Evolutionary conservation across 1,284 basidiomycete species (phyloP).

Genomic region (Mycena citricolor): DNA sequence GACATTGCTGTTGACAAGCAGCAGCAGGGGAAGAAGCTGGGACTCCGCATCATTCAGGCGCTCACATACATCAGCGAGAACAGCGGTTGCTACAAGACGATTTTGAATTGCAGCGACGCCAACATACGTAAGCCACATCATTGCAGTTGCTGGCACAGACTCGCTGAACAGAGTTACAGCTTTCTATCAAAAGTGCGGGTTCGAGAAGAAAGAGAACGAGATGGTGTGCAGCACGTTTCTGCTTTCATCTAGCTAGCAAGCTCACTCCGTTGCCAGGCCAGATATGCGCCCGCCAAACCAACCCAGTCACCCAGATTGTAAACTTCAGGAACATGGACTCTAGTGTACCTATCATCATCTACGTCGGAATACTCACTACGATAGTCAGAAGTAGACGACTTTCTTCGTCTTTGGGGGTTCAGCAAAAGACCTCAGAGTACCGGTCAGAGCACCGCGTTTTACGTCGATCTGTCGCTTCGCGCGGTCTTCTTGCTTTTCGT

Average conservation of each 20-base stretch:
- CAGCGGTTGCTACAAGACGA: constrained; percentile 91
- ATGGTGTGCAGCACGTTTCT: constrained; percentile 57
- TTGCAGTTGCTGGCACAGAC: constrained; percentile 6
- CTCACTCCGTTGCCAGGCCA: constrained; percentile 39
- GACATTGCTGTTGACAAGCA: constrained; percentile 91
- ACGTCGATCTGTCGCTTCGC: constrained; percentile 42
- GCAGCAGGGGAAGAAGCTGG: constrained; percentile 89
- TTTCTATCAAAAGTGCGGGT: constrained; percentile 98
- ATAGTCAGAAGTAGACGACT: constrained; percentile 59
- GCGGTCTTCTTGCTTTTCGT: constrained; percentile 52
- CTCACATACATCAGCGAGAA: constrained; percentile 78
- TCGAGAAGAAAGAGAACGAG: constrained; percentile 83
- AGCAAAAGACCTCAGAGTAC: constrained; percentile 45
- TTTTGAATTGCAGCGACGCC: constrained; percentile 89
- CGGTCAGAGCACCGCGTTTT: constrained; percentile 45
- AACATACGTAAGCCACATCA: constrained; percentile 82
- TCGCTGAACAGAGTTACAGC: constrained; percentile 47
- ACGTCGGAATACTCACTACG: no score
- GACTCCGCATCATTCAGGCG: constrained; percentile 83
- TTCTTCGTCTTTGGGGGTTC: constrained; percentile 43
- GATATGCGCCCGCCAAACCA: constrained; percentile 42
- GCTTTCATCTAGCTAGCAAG: background rate
- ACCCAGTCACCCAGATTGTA: constrained; percentile 14
- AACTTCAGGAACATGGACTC: constrained; percentile 6
- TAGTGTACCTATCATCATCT: constrained; percentile 2